Evolutionary conservation across 202 grass and related monocot genomes (phyloP).

Genomic region (Brachypodium distachyon): DNA sequence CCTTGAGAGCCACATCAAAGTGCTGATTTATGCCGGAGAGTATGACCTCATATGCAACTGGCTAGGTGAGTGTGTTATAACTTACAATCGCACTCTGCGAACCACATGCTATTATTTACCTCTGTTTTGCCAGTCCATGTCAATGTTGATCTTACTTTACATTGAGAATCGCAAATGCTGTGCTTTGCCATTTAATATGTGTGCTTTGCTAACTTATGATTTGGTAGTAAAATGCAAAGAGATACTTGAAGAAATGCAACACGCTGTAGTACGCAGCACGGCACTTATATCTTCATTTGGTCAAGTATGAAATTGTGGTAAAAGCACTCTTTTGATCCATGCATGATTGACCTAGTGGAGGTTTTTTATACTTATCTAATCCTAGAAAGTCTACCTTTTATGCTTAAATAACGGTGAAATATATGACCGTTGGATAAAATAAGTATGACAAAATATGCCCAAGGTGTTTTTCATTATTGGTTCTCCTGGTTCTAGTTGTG

Average conservation of each 20-base stretch:
- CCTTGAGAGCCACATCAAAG: conserved; percentile 60
- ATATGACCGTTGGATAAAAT: background rate
- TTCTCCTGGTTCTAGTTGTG: background rate
- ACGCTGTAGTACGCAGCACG: background rate
- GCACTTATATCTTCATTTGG: background rate
- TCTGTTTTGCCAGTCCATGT: conserved; percentile 21
- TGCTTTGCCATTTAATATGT: too few relatives aligned
- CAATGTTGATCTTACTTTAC: too few relatives aligned
- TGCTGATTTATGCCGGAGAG: conserved; percentile 80
- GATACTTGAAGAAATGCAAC: background rate
- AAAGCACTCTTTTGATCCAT: background rate
- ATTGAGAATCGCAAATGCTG: background rate
- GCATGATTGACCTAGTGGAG: background rate
- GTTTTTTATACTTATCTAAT: background rate
- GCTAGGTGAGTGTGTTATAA: conserved; percentile 46
- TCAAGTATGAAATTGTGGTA: background rate
- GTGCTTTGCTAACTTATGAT: background rate
- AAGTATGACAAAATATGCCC: background rate
- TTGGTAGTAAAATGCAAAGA: too few relatives aligned
- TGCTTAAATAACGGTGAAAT: background rate
- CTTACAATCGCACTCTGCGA: background rate
- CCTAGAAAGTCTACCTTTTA: background rate
- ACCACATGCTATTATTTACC: background rate
- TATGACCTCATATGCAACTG: conserved; percentile 95
- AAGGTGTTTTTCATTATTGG: too few relatives aligned